Conservation (phyloP, 441 rosid genomes). For the Populus trichocarpa region DNA sequence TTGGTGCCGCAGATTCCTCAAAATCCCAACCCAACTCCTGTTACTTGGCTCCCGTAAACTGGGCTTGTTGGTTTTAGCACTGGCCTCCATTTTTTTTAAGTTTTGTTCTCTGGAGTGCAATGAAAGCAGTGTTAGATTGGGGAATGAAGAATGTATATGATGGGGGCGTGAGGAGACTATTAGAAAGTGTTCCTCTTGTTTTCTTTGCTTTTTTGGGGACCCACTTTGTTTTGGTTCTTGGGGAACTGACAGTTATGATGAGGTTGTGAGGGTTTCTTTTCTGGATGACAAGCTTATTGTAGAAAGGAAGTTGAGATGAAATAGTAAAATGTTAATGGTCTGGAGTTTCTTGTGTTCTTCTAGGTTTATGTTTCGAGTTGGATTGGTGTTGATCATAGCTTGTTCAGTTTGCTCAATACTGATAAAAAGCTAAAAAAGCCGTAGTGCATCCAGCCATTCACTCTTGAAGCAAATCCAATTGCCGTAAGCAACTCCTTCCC, state of each 20-base stretch:
- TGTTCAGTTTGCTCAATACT: not conserved
- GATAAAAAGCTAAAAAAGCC: not conserved
- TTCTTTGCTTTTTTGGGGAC: not conserved
- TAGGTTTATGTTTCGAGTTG: not conserved
- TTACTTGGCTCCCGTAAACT: constrained; percentile 45
- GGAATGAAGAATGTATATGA: not conserved
- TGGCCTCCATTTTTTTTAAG: not conserved
- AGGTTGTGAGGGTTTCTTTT: not conserved
- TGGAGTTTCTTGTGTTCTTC: not conserved
- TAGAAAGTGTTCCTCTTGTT: not conserved
- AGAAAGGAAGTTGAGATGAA: not conserved
- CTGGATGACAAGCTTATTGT: not conserved
- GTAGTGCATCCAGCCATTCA: not conserved
- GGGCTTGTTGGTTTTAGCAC: not conserved
- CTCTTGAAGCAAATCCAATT: too few species aligned
- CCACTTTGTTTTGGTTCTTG: not conserved
- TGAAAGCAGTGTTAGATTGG: not conserved
- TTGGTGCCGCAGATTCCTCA: constrained; percentile 48
- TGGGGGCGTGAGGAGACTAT: not conserved
- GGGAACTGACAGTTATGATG: not conserved
- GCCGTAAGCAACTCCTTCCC: not conserved
- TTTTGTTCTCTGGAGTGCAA: not conserved
- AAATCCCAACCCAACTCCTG: constrained; percentile 36
- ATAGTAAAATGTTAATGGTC: not conserved
- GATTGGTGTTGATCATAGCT: not conserved